A percentile compares a stretch with the other conserved stretches of the same genome.
These are phyloP conservation scores for Aspergillus udagawae DNA, from an alignment of 2,329 filamentous ascomycete genomes.

Conservation along the genomic window DNA sequence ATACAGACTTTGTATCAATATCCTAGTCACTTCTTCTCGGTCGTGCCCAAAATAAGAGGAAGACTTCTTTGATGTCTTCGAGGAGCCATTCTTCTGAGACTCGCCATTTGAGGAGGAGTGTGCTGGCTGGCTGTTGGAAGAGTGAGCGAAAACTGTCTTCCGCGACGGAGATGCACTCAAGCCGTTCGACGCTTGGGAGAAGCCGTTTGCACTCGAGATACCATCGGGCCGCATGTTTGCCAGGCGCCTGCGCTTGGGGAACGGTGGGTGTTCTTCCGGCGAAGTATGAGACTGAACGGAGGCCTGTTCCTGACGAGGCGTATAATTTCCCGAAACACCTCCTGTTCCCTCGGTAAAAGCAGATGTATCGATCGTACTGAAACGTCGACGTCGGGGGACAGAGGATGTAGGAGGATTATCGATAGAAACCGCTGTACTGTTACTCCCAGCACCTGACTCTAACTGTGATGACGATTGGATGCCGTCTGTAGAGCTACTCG, in stretches of 20 bases:
- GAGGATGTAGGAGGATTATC: slow-evolving; percentile 12
- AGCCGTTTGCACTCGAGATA: slow-evolving; percentile 53
- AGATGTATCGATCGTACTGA: slow-evolving; percentile 25
- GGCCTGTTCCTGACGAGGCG: slow-evolving; percentile 23
- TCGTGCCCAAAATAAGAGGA: slow-evolving; percentile 75
- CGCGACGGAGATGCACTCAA: slow-evolving; percentile 43
- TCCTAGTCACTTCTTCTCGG: slow-evolving; percentile 85
- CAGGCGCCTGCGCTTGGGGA: slow-evolving; percentile 57
- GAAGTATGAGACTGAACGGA: slow-evolving; percentile 21
- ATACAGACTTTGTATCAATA: slow-evolving; percentile 83
- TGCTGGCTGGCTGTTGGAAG: slow-evolving; percentile 54
- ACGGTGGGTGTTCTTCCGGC: slow-evolving; percentile 31
- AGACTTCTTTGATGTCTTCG: slow-evolving; percentile 25
- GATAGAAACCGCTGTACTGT: slow-evolving; percentile 9
- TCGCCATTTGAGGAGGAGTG: slow-evolving; percentile 35
- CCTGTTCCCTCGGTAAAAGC: slow-evolving; percentile 17
- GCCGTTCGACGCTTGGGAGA: slow-evolving; percentile 56
- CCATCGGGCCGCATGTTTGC: slow-evolving; percentile 62
- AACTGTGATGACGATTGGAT: slow-evolving; percentile 20
- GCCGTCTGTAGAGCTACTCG: slow-evolving; percentile 16
- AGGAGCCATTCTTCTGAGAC: slow-evolving; percentile 37
- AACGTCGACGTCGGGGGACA: slow-evolving; percentile 28
- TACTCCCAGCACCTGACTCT: slow-evolving; percentile 7
- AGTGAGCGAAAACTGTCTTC: slow-evolving; percentile 45
- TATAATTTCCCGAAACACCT: slow-evolving; percentile 19